Conservation (phyloP, 2,329 filamentous ascomycete genomes). For the Sarocladium kiliense region DNA sequence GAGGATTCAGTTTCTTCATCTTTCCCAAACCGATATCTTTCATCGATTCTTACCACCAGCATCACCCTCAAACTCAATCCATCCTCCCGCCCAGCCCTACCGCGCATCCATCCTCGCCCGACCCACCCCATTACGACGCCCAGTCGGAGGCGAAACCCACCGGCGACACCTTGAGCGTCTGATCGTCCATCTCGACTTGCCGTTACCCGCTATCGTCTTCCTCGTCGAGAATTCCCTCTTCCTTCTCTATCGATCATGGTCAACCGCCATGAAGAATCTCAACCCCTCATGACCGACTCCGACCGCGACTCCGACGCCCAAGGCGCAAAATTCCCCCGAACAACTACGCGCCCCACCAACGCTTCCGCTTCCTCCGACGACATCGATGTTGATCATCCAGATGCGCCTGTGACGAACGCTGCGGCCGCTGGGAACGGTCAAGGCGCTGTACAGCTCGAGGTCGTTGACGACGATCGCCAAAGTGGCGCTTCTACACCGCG, state of each 20-base stretch:
- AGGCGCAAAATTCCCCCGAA: constrained; percentile 6
- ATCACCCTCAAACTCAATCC: background rate
- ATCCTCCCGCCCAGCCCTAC: background rate
- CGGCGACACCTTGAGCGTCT: background rate
- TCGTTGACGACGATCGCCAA: constrained; percentile 28
- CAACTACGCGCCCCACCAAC: constrained; percentile 11
- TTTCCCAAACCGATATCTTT: background rate
- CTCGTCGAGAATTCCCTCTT: background rate
- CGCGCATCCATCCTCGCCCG: background rate
- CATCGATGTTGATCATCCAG: constrained; percentile 26
- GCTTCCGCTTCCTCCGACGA: constrained; percentile 14
- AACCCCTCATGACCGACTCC: constrained; percentile 33
- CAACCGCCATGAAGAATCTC: constrained; percentile 27
- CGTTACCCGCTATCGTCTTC: background rate
- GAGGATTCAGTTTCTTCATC: background rate
- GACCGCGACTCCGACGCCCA: constrained; percentile 20
- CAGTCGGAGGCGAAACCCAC: constrained; percentile 4
- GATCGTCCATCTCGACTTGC: background rate
- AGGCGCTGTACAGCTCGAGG: constrained; percentile 28
- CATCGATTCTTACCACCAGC: background rate
- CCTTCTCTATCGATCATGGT: constrained; percentile 21
- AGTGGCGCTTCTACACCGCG: constrained; percentile 46
- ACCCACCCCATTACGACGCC: constrained; percentile 3
- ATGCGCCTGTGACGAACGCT: constrained; percentile 30
- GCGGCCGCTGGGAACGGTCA: constrained; percentile 20